phyloP scores from a whole-genome alignment of 129 eudicot species.

The carrot (Daucus carota) region DNA sequence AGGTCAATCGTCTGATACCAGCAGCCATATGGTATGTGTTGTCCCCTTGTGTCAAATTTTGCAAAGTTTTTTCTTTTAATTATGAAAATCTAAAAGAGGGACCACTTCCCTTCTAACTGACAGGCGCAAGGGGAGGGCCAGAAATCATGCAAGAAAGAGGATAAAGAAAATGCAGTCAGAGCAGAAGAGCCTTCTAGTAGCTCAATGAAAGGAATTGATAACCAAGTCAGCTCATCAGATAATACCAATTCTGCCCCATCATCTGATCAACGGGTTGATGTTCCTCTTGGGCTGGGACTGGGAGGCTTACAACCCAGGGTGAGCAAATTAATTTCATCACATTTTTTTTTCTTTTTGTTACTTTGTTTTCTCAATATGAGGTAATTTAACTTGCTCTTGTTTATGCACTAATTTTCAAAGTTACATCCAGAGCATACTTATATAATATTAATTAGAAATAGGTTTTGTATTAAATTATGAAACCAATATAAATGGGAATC shows the following conservation, averaged over 20 bases:
- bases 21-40: slow-evolving; percentile 33
- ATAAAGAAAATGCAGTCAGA: slow-evolving; percentile 14
- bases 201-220: slow-evolving; percentile 19
- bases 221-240: slow-evolving; percentile 12
- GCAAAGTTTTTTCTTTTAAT: neutral
- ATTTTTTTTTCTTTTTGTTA: neutral
- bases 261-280: slow-evolving; percentile 22
- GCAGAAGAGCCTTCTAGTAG: slow-evolving; percentile 22
- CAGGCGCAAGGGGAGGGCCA: slow-evolving; percentile 14
- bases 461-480: neutral
- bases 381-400: neutral
- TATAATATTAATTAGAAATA: neutral
- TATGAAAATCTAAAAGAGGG: neutral
- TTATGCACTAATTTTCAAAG: neutral
- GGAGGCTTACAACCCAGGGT: slow-evolving; percentile 96
- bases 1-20: slow-evolving; percentile 17
- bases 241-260: slow-evolving; percentile 25
- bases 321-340: neutral
- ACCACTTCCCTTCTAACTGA: neutral
- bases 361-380: neutral
- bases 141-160: slow-evolving; percentile 25
- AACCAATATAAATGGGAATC: neutral
- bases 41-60: neutral
- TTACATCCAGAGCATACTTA: neutral
- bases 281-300: slow-evolving; percentile 88